A percentile compares a stretch with the other conserved stretches of the same genome.
Evolutionary conservation across 1,284 basidiomycete genomes (phyloP).

Genomic region (Boletus hoseneyae): DNA sequence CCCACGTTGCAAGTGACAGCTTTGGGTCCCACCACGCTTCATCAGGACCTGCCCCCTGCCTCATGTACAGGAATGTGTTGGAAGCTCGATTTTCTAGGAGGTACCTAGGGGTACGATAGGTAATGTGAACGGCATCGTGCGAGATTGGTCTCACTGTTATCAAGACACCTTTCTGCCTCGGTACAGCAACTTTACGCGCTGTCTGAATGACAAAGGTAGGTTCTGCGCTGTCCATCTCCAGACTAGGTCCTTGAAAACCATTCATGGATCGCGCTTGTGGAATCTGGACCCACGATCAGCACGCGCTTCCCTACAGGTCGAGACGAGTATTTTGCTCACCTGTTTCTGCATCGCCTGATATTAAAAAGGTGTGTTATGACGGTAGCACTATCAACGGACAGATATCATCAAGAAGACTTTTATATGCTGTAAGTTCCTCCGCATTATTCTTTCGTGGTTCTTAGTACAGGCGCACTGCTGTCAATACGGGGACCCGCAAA

Average conservation of each 20-base stretch:
- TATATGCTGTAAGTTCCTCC: conserved; percentile 11
- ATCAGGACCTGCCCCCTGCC: conserved; percentile 14
- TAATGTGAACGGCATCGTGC: conserved; percentile 1
- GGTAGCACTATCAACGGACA: conserved; percentile 13
- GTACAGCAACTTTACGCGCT: conserved; percentile 21
- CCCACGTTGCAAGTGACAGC: conserved; percentile 11
- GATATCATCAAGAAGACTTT: conserved; percentile 11
- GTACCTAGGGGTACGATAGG: conserved; percentile 24
- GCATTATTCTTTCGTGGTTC: conserved; percentile 7
- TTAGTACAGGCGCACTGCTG: conserved; percentile 6
- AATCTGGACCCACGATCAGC: conserved; percentile 24
- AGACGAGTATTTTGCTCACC: conserved; percentile 17
- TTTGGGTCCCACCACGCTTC: conserved; percentile 9
- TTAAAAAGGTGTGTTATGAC: conserved; percentile 28
- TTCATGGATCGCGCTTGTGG: conserved; percentile 13
- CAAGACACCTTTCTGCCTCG: conserved; percentile 21
- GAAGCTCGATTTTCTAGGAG: conserved; percentile 15
- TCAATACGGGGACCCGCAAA: conserved; percentile 18
- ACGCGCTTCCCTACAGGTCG: conserved; percentile 22
- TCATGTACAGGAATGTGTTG: conserved; percentile 18
- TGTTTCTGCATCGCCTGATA: conserved; percentile 22
- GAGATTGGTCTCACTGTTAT: conserved; percentile 18
- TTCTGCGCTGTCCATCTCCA: conserved; percentile 10
- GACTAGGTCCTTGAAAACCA: conserved; percentile 8
- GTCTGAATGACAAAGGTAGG: conserved; percentile 24